Conservation (phyloP, 495 filamentous ascomycete species). For the Annulohypoxylon bovei region DNA sequence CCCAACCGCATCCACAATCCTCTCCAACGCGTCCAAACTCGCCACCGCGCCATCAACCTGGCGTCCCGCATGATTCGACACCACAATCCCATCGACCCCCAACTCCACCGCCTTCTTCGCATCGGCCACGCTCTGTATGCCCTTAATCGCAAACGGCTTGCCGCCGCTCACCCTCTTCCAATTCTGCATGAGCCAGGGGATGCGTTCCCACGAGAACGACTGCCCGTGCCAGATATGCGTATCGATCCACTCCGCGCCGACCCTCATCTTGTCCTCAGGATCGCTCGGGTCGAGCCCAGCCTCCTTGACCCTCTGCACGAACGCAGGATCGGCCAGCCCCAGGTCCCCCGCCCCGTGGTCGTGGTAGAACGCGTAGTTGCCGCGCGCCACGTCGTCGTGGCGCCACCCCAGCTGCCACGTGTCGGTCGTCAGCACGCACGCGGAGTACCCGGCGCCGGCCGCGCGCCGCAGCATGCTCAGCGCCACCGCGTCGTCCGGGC, state of each 20-base stretch:
- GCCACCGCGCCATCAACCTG: conserved; percentile 72
- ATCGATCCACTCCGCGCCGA: conserved; percentile 69
- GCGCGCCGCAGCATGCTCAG: conserved; percentile 66
- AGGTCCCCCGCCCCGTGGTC: conserved; percentile 53
- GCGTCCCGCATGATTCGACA: conserved; percentile 70
- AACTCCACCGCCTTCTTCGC: conserved; percentile 63
- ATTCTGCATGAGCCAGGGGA: conserved; percentile 63
- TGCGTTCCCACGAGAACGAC: conserved; percentile 67
- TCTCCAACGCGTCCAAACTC: conserved; percentile 69
- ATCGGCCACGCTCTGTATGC: conserved; percentile 64
- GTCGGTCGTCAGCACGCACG: conserved; percentile 70
- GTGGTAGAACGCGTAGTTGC: conserved; percentile 73
- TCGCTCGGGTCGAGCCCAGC: conserved; percentile 54
- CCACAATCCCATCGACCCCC: conserved; percentile 66
- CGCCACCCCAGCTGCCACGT: conserved; percentile 75
- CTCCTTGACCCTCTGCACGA: conserved; percentile 60
- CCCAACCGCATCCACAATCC: conserved; percentile 63
- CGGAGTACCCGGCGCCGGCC: conserved; percentile 64
- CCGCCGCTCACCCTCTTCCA: conserved; percentile 65
- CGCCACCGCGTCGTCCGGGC: conserved; percentile 69
- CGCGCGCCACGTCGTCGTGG: conserved; percentile 65
- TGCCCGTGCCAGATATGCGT: conserved; percentile 69
- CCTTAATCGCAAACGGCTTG: conserved; percentile 66
- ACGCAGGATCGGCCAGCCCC: conserved; percentile 68
- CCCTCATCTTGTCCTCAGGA: conserved; percentile 57